phyloP scores from a whole-genome alignment of 176 grass and related monocot genomes.

The Triticum timopheevii region DNA sequence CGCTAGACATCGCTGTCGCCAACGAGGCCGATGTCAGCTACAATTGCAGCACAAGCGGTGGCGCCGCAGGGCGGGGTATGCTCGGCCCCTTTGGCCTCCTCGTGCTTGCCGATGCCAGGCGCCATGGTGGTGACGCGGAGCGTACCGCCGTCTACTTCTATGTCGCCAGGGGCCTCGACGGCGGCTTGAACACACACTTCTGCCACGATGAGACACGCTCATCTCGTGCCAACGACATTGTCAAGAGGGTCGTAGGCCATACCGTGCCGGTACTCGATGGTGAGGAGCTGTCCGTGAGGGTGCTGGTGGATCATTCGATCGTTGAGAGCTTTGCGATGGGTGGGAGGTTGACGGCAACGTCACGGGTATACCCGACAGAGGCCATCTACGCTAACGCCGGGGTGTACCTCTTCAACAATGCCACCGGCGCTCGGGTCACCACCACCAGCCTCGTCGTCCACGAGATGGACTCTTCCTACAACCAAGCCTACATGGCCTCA shows the following conservation, averaged over 20 bases:
- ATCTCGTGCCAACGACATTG: constrained; percentile 69
- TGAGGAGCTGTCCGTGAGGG: constrained; percentile 58
- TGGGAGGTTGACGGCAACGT: constrained; percentile 66
- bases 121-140: constrained; percentile 18
- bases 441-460: neutral
- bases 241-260: constrained; percentile 79
- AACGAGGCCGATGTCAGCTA: neutral
- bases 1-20: constrained; percentile 4
- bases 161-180: constrained; percentile 55
- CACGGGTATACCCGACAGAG: constrained; percentile 83
- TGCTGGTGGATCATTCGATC: constrained; percentile 96
- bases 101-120: constrained; percentile 14
- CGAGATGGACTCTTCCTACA: constrained; percentile 23
- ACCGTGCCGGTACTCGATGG: constrained; percentile 64
- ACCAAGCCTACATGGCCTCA: constrained; percentile 48
- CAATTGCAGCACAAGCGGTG: constrained; percentile 50
- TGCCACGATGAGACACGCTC: constrained; percentile 37
- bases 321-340: constrained; percentile 87
- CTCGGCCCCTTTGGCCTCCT: constrained; percentile 71
- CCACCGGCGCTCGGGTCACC: constrained; percentile 49
- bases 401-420: constrained; percentile 91
- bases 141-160: constrained; percentile 90
- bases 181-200: constrained; percentile 57
- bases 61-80: constrained; percentile 42
- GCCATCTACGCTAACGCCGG: constrained; percentile 72